Evolutionary conservation across 2,329 filamentous ascomycete species (phyloP), one percentile per base, ranked within the genome.

Genomic region (Aspergillus fructus): DNA sequence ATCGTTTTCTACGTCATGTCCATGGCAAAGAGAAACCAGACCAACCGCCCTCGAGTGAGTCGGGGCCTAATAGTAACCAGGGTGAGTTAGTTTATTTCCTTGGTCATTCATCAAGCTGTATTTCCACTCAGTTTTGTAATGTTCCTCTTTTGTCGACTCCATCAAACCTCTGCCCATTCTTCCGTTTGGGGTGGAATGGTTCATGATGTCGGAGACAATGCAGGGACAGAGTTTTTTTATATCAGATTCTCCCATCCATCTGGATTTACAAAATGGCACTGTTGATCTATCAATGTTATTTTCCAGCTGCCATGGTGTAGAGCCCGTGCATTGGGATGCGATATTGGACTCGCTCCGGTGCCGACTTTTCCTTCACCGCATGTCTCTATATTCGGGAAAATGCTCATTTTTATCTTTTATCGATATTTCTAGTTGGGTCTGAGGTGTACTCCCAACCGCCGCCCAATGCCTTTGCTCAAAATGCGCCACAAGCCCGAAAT

Each of bases 1-100:
- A 65, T 54, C 59, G 59, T 40, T 24, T 66, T 23, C 15, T 63
- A 30, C 56, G 51, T 48, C 62, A 60, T 49, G 46, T 64, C 53
- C 62, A 62, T 57, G 45, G 50, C 56, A 59, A 48, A 52, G 58
- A 55, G 43, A 61, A 55, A 59, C 53, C 45, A 43, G 17, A 55
- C 40, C 55, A 55, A 27, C 53, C 48, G 17, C n/a, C 34, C 17
- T 30, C 34, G 27, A 48, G 43, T 24, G 27, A 30, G 27, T 11
- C 27, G 27, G 9, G 27, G 9, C 27, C 27, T 30, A 24, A 34
- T n/a, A 34, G 24, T n/a, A 42, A 27, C n/a, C 55, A 53, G 27
- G 49, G 55, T 57, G 11, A 34, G 55, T 49, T 23, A 5, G 43
- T 21, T 27, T 48, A 23, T 51, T 11, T 40, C 41, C 19, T n/a